Evolutionary conservation across 352 stramenopile species (phyloP), one percentile per base, ranked within the genome.

Genomic region (Detonula confervacea): DNA sequence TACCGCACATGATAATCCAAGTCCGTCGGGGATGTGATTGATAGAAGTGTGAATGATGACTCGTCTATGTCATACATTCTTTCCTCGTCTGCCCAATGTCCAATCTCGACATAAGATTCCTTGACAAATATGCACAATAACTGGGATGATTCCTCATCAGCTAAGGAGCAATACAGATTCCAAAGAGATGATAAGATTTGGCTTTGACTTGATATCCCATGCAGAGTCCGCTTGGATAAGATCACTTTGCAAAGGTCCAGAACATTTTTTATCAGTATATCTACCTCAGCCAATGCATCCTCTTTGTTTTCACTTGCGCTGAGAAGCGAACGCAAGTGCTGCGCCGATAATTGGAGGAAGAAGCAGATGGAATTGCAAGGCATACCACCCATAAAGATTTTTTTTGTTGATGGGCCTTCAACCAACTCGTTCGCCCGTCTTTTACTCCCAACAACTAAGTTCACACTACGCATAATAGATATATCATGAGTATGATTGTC

Each of bases 81-180:
- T 16, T 24, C 42, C 20, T 16, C 0, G 46, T 47, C n/a, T 52
- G 59, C 69, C 39, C 56, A 77, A 56, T 61, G 0, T 44, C 49
- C 57, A 18, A 49, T 33, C 24, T 79, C 33, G 18, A 66, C 11
- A 30, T 73, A 77, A 12, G 37, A 39, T 25, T 70, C 56, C 39
- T 63, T 56, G n/a, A 80, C 33, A 46, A 67, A 77, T n/a, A 35
- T 77, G 47, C 68, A 73, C 25, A 84, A 56, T 46, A 70, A 27
- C 35, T 64, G 64, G 14, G 76, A 75, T 30, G 68, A 80, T 65
- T 77, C 52, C n/a, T 84, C 76, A 47, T 84, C 76, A 35, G 49
- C 60, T 30, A 78, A 11, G 18, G 69, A 72, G 59, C 18, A 44
- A 66, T 84, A 84, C n/a, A 84, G 20, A 12, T 24, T 44, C 57